Conservation (phyloP, 305 asterid species). For the Fraxinus baroniana region DNA sequence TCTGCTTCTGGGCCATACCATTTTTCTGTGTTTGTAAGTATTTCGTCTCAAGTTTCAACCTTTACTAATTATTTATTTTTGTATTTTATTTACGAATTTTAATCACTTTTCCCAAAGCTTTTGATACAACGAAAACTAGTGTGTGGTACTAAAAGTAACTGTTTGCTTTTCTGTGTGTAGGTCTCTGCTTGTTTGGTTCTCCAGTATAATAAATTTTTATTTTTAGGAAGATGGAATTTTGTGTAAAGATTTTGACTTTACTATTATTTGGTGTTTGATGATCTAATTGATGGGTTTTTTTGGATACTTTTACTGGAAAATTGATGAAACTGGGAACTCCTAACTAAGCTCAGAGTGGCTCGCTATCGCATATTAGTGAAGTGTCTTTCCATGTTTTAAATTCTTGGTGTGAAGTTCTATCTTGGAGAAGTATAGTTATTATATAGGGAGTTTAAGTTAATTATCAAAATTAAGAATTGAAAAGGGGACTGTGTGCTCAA, state of each 20-base stretch:
- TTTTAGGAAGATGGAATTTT: neutral
- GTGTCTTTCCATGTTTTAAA: neutral
- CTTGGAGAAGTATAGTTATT: slow-evolving; percentile 13
- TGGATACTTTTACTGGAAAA: slow-evolving; percentile 20
- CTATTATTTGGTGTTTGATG: neutral
- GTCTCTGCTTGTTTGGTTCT: neutral
- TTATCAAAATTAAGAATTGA: neutral
- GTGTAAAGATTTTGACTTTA: neutral
- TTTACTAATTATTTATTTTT: neutral
- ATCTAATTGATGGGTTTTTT: neutral
- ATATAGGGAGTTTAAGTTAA: neutral
- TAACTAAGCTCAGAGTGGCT: neutral
- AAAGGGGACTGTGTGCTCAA: neutral
- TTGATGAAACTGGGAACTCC: neutral
- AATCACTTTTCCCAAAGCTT: neutral
- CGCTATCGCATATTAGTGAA: neutral
- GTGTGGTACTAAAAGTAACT: neutral
- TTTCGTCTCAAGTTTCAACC: neutral
- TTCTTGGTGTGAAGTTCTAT: neutral
- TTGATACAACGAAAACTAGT: slow-evolving; percentile 4
- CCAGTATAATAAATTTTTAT: neutral
- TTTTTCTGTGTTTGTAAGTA: neutral
- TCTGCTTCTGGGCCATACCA: neutral
- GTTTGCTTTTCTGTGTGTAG: neutral
- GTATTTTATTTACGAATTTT: neutral